phyloP scores from a whole-genome alignment of 1,139 yeast genomes.

The Taphrina confusa region DNA sequence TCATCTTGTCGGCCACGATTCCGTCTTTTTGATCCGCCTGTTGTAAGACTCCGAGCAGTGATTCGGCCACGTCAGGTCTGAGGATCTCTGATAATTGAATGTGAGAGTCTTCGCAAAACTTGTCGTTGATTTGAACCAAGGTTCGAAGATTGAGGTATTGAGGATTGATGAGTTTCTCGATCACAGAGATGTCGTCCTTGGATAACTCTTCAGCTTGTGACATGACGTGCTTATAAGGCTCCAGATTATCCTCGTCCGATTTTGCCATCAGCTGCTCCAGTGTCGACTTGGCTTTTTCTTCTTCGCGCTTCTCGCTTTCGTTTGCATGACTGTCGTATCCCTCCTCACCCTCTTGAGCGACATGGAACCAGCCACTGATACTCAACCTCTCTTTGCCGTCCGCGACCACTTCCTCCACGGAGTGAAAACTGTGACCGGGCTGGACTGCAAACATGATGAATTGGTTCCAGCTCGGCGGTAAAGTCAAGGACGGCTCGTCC shows the following conservation, averaged over 20 bases:
- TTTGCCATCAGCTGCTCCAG: slow-evolving; percentile 31
- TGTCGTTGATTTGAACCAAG: slow-evolving; percentile 53
- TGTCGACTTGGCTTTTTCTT: slow-evolving; percentile 36
- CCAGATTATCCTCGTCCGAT: slow-evolving; percentile 15
- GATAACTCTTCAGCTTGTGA: slow-evolving; percentile 52
- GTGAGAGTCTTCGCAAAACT: slow-evolving; percentile 47
- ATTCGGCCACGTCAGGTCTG: not conserved
- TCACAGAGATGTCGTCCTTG: slow-evolving; percentile 42
- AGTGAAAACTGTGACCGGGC: slow-evolving; percentile 95
- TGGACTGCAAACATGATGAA: slow-evolving; percentile 93
- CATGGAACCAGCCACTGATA: slow-evolving; percentile 98
- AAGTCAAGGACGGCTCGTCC: slow-evolving; percentile 66
- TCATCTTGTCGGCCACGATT: slow-evolving; percentile 41
- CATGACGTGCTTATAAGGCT: slow-evolving; percentile 59
- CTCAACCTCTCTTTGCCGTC: slow-evolving; percentile 79
- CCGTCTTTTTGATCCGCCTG: slow-evolving; percentile 46
- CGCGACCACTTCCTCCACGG: slow-evolving; percentile 92
- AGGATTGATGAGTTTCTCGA: slow-evolving; percentile 50
- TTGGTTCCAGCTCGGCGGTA: slow-evolving; percentile 93
- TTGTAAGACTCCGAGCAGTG: not conserved
- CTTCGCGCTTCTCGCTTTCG: slow-evolving; percentile 27
- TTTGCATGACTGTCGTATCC: slow-evolving; percentile 57
- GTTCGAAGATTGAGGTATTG: slow-evolving; percentile 61
- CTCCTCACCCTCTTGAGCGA: slow-evolving; percentile 88
- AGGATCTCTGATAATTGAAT: slow-evolving; percentile 20